phyloP scores from a whole-genome alignment of 208 protist genomes.

The Cochliopodium minus region DNA sequence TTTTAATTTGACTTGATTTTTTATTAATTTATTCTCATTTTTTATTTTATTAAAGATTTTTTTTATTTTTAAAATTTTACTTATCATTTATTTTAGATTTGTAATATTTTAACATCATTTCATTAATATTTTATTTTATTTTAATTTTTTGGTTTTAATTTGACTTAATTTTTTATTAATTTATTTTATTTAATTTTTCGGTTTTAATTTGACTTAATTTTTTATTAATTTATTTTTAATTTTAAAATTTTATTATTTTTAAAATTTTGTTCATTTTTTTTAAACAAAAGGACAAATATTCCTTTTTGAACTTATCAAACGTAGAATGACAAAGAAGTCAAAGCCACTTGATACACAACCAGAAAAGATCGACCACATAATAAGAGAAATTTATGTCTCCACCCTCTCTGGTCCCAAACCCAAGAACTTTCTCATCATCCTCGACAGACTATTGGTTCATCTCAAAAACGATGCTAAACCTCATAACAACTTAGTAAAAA shows the following conservation, averaged over 20 bases:
- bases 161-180: not conserved
- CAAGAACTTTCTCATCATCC: too few relatives aligned
- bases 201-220: conserved; percentile 4
- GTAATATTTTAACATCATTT: not conserved
- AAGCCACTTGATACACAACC: too few relatives aligned
- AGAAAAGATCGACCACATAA: too few relatives aligned
- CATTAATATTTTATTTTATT: not conserved
- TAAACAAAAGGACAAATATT: not conserved
- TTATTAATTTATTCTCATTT: not conserved
- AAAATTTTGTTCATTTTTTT: conserved; percentile 10
- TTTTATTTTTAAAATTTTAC: not conserved
- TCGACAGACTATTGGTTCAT: too few relatives aligned
- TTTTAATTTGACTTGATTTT: conserved; percentile 3
- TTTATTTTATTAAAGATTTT: conserved; percentile 3
- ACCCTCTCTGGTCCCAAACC: too few relatives aligned
- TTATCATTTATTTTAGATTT: conserved; percentile 4
- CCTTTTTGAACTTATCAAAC: conserved; percentile 15
- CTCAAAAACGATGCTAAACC: too few relatives aligned
- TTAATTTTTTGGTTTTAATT: not conserved
- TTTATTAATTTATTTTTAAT: not conserved
- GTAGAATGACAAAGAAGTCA: too few relatives aligned
- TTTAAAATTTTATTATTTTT: conserved; percentile 5
- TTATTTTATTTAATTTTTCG: not conserved
- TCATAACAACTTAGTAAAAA: too few relatives aligned
- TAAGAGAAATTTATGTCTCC: too few relatives aligned